These are phyloP conservation scores for Crithidia brevicula DNA, from an alignment of 208 protist genomes.

Conservation along the genomic window DNA sequence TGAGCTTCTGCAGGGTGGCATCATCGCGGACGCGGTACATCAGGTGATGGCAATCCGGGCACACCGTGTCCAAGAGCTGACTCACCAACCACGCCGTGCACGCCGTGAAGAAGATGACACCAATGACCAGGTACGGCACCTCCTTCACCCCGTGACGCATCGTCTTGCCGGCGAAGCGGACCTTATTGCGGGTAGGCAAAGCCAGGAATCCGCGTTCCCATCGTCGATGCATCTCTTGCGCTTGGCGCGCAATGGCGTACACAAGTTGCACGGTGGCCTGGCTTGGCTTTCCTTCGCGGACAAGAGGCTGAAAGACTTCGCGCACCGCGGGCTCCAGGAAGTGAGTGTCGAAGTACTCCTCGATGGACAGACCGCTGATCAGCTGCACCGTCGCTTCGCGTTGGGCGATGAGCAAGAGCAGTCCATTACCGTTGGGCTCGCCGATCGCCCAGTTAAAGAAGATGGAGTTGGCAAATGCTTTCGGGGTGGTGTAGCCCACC, in stretches of 20 bases:
- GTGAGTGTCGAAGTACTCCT: constrained; percentile 79
- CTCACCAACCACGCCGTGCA: constrained; percentile 62
- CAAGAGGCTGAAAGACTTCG: constrained; percentile 85
- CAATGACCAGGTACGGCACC: constrained; percentile 68
- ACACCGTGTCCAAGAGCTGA: constrained; percentile 81
- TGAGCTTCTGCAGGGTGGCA: constrained; percentile 53
- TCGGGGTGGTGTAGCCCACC: constrained; percentile 81
- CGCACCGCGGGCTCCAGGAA: constrained; percentile 73
- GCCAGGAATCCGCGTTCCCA: constrained; percentile 71
- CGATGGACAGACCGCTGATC: constrained; percentile 71
- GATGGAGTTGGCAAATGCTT: constrained; percentile 84
- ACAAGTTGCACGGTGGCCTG: constrained; percentile 87
- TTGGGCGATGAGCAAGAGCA: constrained; percentile 84
- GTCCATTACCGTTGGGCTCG: constrained; percentile 71
- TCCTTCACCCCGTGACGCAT: constrained; percentile 60
- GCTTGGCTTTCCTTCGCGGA: constrained; percentile 74
- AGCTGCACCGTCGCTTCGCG: constrained; percentile 84
- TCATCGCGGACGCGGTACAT: constrained; percentile 85
- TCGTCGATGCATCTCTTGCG: constrained; percentile 71
- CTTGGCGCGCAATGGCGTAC: constrained; percentile 85
- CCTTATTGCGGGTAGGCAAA: constrained; percentile 72
- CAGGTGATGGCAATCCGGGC: constrained; percentile 64
- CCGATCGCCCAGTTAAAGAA: constrained; percentile 89
- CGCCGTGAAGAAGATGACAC: constrained; percentile 62
- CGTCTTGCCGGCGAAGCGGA: constrained; percentile 64